Percentiles rank a stretch among this genome's conserved stretches.
Conservation (phyloP, 352 stramenopile genomes). For the Pythium volutum region DNA sequence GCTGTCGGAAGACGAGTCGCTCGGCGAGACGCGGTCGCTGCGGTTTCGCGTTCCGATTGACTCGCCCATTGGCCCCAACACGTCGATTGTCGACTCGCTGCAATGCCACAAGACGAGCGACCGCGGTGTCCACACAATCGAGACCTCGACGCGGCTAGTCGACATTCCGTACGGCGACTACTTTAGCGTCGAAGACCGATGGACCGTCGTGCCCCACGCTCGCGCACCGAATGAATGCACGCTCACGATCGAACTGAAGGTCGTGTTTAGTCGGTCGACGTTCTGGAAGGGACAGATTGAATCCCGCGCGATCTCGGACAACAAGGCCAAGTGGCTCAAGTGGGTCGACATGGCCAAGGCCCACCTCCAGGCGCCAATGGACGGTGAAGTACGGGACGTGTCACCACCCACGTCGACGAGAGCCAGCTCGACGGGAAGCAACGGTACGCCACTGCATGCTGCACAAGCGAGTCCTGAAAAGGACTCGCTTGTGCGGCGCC, state of each 20-base stretch:
- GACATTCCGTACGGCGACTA: constrained; percentile 88
- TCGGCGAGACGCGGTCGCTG: constrained; percentile 59
- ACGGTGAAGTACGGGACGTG: constrained; percentile 10
- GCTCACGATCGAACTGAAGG: constrained; percentile 78
- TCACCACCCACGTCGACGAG: background rate
- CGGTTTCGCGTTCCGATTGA: constrained; percentile 77
- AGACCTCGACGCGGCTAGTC: constrained; percentile 73
- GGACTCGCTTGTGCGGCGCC: background rate
- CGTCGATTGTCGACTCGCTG: constrained; percentile 73
- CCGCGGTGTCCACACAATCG: constrained; percentile 44
- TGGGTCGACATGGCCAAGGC: constrained; percentile 68
- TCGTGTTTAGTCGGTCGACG: constrained; percentile 82
- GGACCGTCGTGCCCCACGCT: constrained; percentile 59
- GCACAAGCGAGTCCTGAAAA: constrained; percentile 1
- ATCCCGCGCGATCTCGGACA: constrained; percentile 64
- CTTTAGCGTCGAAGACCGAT: constrained; percentile 84
- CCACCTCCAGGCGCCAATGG: constrained; percentile 25
- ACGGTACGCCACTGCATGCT: constrained; percentile 20
- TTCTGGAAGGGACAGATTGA: constrained; percentile 85
- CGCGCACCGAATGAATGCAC: constrained; percentile 43
- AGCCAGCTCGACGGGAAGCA: background rate
- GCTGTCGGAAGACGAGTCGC: constrained; percentile 32
- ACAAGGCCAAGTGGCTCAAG: constrained; percentile 64
- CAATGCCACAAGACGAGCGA: constrained; percentile 58
- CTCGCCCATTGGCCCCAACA: constrained; percentile 78